A percentile compares a stretch with the other conserved stretches of the same genome.
phyloP scores from a whole-genome alignment of 441 rosid genomes.

The Melastoma candidum region DNA sequence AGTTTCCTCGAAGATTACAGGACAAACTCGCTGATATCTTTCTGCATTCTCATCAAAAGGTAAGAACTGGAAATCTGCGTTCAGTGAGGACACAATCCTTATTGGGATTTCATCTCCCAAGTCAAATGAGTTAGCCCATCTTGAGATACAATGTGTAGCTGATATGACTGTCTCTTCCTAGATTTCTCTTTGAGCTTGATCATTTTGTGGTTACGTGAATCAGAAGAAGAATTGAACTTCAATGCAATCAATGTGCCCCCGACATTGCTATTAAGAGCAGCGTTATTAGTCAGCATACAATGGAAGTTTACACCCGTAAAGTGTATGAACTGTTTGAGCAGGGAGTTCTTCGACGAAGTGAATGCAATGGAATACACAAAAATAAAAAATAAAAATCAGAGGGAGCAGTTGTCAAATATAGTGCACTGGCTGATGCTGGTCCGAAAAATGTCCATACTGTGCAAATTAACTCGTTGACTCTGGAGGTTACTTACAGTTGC shows the following conservation, averaged over 20 bases:
- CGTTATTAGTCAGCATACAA: constrained; percentile 7
- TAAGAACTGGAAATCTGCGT: too few relatives aligned
- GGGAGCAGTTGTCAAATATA: constrained; percentile 4
- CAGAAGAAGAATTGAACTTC: constrained; percentile 7
- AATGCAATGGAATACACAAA: constrained; percentile 7
- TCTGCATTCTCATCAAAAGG: too few relatives aligned
- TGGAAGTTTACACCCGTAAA: constrained; percentile 8
- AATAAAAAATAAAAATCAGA: background rate
- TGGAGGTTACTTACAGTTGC: constrained; percentile 5
- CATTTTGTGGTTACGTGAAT: constrained; percentile 9
- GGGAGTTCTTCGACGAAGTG: constrained; percentile 7
- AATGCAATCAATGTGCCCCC: constrained; percentile 9
- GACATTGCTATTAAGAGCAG: constrained; percentile 6
- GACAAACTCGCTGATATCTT: too few relatives aligned
- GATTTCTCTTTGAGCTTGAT: constrained; percentile 8
- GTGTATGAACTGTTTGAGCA: constrained; percentile 9
- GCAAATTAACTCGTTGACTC: constrained; percentile 6
- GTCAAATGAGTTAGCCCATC: too few relatives aligned
- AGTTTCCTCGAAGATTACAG: too few relatives aligned
- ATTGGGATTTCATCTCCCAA: too few relatives aligned
- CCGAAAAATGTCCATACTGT: constrained; percentile 3
- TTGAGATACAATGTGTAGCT: too few relatives aligned
- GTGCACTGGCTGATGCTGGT: constrained; percentile 4
- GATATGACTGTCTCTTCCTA: constrained; percentile 5
- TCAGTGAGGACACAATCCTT: too few relatives aligned